Evolutionary conservation across 2,329 filamentous ascomycete species (phyloP).

Genomic region (Tolypocladium ophioglossoides): DNA sequence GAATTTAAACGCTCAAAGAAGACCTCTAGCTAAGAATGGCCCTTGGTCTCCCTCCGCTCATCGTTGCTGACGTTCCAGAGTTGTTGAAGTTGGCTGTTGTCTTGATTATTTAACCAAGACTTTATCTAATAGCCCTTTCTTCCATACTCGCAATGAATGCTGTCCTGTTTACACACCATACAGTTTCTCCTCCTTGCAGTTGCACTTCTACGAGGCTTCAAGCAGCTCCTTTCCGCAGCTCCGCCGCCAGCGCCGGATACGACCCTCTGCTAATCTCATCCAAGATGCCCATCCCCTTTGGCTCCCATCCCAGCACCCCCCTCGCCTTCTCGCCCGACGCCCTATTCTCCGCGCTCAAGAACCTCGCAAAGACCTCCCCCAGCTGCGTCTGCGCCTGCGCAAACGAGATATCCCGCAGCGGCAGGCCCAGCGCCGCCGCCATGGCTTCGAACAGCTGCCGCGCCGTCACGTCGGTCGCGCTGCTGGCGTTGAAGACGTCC

Average conservation of each 20-base stretch:
- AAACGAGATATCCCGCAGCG: slow-evolving; percentile 8
- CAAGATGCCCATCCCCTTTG: slow-evolving; percentile 20
- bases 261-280: slow-evolving; percentile 20
- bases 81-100: background rate
- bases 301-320: slow-evolving; percentile 26
- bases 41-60: too few relatives aligned
- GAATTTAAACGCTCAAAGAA: too few relatives aligned
- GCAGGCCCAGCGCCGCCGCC: slow-evolving; percentile 10
- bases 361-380: slow-evolving; percentile 16
- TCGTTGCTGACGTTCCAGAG: background rate
- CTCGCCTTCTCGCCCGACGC: slow-evolving; percentile 24
- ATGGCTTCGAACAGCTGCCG: slow-evolving; percentile 17
- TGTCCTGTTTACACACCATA: too few relatives aligned
- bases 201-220: background rate
- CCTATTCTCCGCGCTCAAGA: slow-evolving; percentile 22
- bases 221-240: slow-evolving; percentile 1
- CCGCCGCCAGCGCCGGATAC: slow-evolving; percentile 9
- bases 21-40: too few relatives aligned
- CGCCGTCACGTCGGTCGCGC: slow-evolving; percentile 19
- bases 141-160: too few relatives aligned
- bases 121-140: too few relatives aligned
- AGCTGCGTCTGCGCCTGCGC: slow-evolving; percentile 19
- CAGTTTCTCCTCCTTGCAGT: too few relatives aligned
- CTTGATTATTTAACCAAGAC: too few relatives aligned
- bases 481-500: slow-evolving; percentile 22